Base-by-base conservation (phyloP, 1,284 basidiomycete species). In the Ustilago bromivora region DNA sequence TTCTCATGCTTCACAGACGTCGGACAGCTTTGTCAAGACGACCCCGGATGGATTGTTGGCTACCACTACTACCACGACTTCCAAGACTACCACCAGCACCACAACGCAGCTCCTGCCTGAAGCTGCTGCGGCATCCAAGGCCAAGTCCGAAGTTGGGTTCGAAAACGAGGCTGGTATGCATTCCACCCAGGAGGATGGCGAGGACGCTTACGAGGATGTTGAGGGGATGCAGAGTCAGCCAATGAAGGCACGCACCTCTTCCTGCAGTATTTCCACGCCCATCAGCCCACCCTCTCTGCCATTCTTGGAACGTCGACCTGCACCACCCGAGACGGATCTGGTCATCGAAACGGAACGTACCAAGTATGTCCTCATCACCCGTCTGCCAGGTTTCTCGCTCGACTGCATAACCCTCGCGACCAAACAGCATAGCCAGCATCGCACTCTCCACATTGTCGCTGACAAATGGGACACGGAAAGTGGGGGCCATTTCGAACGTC, bases 401-500 rank as follows among this genome's bases (percentile, higher is more conserved):
- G 81, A 84, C 38, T 78, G 77, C 47, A 81, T 85, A 54, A 84
- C 82, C 19, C 66, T 85, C 10, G 79, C 80, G 0, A 83, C 81
- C 41, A 84, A 85, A 59, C 80, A 78, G 11, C 71, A 77, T 53
- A 64, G 67, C 46, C 68, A 79, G 23, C 74, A 82, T n/a, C 77
- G 79, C 34, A 84, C 82, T 12, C 59, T 85, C 53, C 77, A 83
- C 54, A 78, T 85, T 51, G 75, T 83, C 2, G 83, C 83, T 2
- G 83, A 82, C 75, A 82, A 78, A 64, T 84, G 76, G 71, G 79
- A 79, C 35, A 61, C 72, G 2, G 82, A 78, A 9, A 59, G 63
- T 2, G 73, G 72, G 23, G 83, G 81, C 3, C 79, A 80, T 53
- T 82, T 85, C 64, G 83, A 85, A 57, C 71, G 83, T 10, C 74